Evolutionary conservation across 2,329 filamentous ascomycete species (phyloP).

Genomic region (Cordyceps farinosa): DNA sequence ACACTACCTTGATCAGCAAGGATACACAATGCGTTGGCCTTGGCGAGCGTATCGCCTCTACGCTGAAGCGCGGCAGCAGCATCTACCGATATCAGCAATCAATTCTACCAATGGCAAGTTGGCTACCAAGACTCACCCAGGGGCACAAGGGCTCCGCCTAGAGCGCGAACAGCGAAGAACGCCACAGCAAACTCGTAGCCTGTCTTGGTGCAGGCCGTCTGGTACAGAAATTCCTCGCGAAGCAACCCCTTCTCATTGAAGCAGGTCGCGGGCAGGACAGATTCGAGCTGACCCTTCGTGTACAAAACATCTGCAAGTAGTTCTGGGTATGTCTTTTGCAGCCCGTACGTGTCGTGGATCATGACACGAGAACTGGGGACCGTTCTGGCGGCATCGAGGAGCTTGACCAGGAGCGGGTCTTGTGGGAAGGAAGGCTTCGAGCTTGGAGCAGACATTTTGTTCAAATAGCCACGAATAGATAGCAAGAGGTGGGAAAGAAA

Average conservation of each 20-base stretch:
- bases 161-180: conserved; percentile 23
- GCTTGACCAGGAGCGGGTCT: conserved; percentile 21
- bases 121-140: conserved; percentile 13
- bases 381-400: conserved; percentile 18
- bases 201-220: conserved; percentile 19
- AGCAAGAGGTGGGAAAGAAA: background rate
- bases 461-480: too few species aligned
- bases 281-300: conserved; percentile 18
- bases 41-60: conserved; percentile 18
- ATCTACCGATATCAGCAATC: background rate
- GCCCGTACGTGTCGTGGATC: conserved; percentile 21
- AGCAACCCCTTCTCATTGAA: conserved; percentile 18
- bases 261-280: conserved; percentile 8
- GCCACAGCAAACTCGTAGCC: conserved; percentile 27
- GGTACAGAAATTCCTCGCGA: conserved; percentile 14
- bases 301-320: conserved; percentile 23
- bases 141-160: conserved; percentile 22
- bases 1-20: conserved; percentile 13
- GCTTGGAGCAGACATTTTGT: background rate
- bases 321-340: conserved; percentile 23
- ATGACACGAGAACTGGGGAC: conserved; percentile 8
- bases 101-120: background rate
- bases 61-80: conserved; percentile 16
- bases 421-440: conserved; percentile 4
- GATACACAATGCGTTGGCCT: conserved; percentile 16